Evolutionary conservation across 106 monocot genomes (phyloP), one percentile per base, ranked within the genome.

Genomic region (Acorus gramineus): DNA sequence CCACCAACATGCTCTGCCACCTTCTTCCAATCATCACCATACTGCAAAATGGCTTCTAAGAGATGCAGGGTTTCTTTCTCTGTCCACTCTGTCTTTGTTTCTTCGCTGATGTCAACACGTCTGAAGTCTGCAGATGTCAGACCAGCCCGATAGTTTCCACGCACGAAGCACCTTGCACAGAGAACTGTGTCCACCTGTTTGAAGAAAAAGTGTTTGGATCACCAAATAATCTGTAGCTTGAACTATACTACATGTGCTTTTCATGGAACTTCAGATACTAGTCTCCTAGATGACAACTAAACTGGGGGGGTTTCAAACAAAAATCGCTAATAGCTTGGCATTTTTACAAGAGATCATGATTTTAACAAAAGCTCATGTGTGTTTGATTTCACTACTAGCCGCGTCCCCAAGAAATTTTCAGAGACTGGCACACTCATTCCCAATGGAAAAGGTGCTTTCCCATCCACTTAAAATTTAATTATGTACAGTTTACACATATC

Each of bases 1-100:
- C 80, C 85, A 52, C 85, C 87, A 54, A 88, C 91, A 81, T 98
- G 82, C 42, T 90, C 85, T 10, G 83, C 77, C 45, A 98, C 96
- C 69, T 81, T 98, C 69, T 85, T 91, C 96, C 96, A 98, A 66
- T 98, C 96, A 69, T 91, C 96, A 47, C 83, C 87, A 73, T 81
- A 83, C 47, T 91, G 87, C 46, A 81, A 75, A 49, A 98, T 48
- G 4, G 91, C 91, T 67, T 98, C 96, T 59, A 98, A 82, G 12
- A 98, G 85, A 63, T 88, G 96, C 63, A 98, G 86, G 11, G 82
- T 88, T 61, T 98, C 96, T 56, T 98, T 98, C 65, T 98, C 96
- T n/a, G 79, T 87, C 96, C 96, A 98, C n/a, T 98, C 91, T 42
- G 81, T 60, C 70, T 68, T 91, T 48, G 62, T 61, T 28, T 85